Percentiles rank a stretch among this genome's conserved stretches.
Conservation (phyloP, 768 basidiomycete genomes). For the Xerocomellus intermedius region DNA sequence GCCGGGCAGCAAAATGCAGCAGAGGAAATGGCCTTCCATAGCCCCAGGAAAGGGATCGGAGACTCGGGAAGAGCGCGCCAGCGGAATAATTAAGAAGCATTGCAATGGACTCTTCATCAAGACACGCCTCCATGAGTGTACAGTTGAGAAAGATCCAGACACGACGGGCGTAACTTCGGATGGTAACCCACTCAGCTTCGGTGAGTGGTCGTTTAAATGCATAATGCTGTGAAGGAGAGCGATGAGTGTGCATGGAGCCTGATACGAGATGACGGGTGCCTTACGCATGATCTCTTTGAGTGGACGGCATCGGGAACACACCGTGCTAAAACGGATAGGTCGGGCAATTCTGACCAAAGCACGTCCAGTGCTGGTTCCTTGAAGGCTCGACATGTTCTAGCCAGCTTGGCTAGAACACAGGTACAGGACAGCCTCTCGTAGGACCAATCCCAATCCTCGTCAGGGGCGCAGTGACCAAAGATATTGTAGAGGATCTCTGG, state of each 20-base stretch:
- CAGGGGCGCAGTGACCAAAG: background rate
- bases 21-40: background rate
- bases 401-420: background rate
- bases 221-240: background rate
- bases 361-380: conserved; percentile 13
- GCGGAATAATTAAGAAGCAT: background rate
- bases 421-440: background rate
- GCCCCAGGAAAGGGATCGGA: background rate
- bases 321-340: background rate
- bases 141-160: conserved; percentile 5
- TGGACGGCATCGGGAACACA: background rate
- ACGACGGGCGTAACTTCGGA: background rate
- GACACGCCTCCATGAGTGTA: background rate
- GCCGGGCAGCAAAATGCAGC: background rate
- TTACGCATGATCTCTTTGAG: background rate
- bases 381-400: conserved; percentile 1
- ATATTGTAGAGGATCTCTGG: conserved; percentile 4
- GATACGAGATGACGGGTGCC: background rate
- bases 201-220: conserved; percentile 1
- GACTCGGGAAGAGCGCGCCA: background rate
- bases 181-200: background rate
- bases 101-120: background rate
- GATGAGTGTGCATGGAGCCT: background rate
- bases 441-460: background rate
- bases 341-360: conserved; percentile 6